phyloP scores from a whole-genome alignment of 768 basidiomycete genomes.

The Macrolepiota fuliginosa region DNA sequence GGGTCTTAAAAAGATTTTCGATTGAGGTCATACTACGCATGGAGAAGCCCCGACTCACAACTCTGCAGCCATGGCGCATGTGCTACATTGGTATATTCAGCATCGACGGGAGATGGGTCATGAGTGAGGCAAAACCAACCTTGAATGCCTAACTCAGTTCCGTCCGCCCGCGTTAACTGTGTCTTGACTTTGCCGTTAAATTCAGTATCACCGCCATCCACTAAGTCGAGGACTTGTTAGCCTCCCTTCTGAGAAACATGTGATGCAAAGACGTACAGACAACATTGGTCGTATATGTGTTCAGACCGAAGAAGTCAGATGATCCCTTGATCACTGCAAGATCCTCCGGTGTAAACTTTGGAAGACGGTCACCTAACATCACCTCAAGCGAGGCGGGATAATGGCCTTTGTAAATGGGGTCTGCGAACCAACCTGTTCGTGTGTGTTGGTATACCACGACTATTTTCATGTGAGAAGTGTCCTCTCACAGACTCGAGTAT shows the following conservation, averaged over 20 bases:
- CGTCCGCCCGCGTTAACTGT: conserved; percentile 54
- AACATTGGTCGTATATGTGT: conserved; percentile 63
- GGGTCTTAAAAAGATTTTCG: conserved; percentile 37
- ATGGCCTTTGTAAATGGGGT: conserved; percentile 68
- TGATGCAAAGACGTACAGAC: conserved; percentile 39
- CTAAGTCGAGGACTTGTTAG: conserved; percentile 24
- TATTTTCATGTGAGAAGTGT: neutral
- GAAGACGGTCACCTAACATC: conserved; percentile 50
- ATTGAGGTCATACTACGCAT: neutral
- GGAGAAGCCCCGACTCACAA: conserved; percentile 19
- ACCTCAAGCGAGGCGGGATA: conserved; percentile 55
- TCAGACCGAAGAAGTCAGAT: conserved; percentile 67
- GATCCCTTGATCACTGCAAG: conserved; percentile 55
- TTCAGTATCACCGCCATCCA: conserved; percentile 54
- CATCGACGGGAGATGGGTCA: neutral
- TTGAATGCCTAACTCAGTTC: conserved; percentile 57
- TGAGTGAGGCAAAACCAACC: conserved; percentile 11
- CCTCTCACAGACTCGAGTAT: conserved; percentile 56
- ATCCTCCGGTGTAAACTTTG: conserved; percentile 54
- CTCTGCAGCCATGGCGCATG: conserved; percentile 63
- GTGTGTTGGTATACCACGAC: neutral
- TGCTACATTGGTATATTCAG: conserved; percentile 29
- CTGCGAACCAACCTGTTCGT: conserved; percentile 29
- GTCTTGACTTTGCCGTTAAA: conserved; percentile 53
- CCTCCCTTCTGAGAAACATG: neutral